These are phyloP conservation scores for Entomortierella beljakovae DNA, from an alignment of 192 early-diverging fungal genomes.

Conservation along the genomic window DNA sequence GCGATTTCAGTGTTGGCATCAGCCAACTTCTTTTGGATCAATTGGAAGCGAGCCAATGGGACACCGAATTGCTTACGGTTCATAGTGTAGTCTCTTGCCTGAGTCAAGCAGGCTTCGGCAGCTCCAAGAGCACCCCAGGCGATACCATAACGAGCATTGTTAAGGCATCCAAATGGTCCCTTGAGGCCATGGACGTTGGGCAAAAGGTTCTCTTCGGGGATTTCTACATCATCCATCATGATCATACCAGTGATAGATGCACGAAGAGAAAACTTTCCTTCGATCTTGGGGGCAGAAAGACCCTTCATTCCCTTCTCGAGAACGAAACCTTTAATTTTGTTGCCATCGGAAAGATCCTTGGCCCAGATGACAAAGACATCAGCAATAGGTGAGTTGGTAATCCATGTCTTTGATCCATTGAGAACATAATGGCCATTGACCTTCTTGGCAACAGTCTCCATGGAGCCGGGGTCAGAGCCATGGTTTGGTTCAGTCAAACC, in stretches of 20 bases:
- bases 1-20: conserved; percentile 94
- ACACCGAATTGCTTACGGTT: conserved; percentile 93
- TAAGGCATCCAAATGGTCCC: conserved; percentile 97
- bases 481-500: conserved; percentile 99
- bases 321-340: conserved; percentile 92
- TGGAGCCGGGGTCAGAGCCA: conserved; percentile 91
- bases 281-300: conserved; percentile 86
- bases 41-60: conserved; percentile 92
- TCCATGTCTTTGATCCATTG: conserved; percentile 97
- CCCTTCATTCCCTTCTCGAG: conserved; percentile 97
- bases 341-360: conserved; percentile 81
- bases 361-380: conserved; percentile 98
- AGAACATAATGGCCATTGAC: conserved; percentile 80
- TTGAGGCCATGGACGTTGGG: conserved; percentile 91
- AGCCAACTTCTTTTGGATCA: conserved; percentile 97
- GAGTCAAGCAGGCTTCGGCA: conserved; percentile 89
- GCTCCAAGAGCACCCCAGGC: conserved; percentile 97
- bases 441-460: conserved; percentile 91
- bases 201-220: conserved; percentile 91
- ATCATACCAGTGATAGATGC: conserved; percentile 98
- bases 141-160: conserved; percentile 97
- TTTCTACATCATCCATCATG: conserved; percentile 97
- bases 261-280: conserved; percentile 96
- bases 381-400: conserved; percentile 98
- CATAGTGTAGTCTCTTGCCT: conserved; percentile 92